Conservation (phyloP, 1,284 basidiomycete genomes). For the Ceratobasidium sp. region DNA sequence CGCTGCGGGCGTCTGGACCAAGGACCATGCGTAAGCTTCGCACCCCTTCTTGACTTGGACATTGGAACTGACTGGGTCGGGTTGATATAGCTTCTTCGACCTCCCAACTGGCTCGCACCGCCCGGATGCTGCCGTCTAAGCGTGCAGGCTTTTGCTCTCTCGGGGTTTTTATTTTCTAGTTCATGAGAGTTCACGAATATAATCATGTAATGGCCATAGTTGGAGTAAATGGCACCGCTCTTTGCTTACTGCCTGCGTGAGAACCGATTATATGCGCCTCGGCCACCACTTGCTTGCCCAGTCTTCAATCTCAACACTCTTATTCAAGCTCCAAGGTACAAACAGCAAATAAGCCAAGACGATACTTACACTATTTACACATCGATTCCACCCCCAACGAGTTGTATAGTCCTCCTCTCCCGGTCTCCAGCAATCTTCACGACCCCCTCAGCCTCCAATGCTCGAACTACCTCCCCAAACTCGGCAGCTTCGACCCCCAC, state of each 20-base stretch:
- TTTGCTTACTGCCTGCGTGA: slow-evolving; percentile 13
- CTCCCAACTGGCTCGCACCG: slow-evolving; percentile 38
- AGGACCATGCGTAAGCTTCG: slow-evolving; percentile 28
- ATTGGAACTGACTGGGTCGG: neutral
- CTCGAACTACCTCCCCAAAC: slow-evolving; percentile 83
- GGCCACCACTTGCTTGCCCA: neutral
- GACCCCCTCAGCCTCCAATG: slow-evolving; percentile 82
- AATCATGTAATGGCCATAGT: slow-evolving; percentile 39
- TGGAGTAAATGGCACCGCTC: slow-evolving; percentile 35
- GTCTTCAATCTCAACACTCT: neutral
- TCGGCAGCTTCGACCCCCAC: slow-evolving; percentile 79
- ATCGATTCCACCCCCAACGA: slow-evolving; percentile 13
- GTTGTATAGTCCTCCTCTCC: slow-evolving; percentile 79
- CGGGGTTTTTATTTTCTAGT: slow-evolving; percentile 18
- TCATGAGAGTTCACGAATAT: slow-evolving; percentile 40
- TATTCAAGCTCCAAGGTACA: slow-evolving; percentile 8
- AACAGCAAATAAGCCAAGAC: too few species aligned
- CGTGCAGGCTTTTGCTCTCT: slow-evolving; percentile 13
- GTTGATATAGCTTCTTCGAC: slow-evolving; percentile 21
- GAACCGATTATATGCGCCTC: neutral
- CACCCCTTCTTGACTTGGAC: neutral
- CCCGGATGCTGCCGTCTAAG: slow-evolving; percentile 35
- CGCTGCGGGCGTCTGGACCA: slow-evolving; percentile 34
- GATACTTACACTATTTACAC: neutral
- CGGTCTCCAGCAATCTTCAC: slow-evolving; percentile 87